A percentile compares a stretch with the other conserved stretches of the same genome.
Conservation (phyloP, 106 monocot species). For the Dioscorea alata region DNA sequence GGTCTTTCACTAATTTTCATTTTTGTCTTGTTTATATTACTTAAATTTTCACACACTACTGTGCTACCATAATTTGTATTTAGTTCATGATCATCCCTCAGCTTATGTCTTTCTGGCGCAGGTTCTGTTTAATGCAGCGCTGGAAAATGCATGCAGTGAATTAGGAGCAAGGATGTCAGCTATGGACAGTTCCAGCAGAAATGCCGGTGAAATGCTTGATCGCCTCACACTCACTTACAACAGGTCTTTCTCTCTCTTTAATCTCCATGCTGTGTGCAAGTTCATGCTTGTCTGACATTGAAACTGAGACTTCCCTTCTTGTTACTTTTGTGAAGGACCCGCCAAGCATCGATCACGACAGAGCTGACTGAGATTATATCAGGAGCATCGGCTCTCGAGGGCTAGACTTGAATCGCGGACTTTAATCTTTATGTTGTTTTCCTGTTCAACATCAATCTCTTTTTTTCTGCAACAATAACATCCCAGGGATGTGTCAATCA, state of each 20-base stretch:
- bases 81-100: not conserved
- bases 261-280: not conserved
- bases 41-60: not conserved
- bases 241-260: constrained; percentile 47
- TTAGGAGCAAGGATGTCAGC: constrained; percentile 98
- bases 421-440: too few species aligned
- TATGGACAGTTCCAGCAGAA: constrained; percentile 98
- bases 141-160: constrained; percentile 95
- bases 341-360: constrained; percentile 95
- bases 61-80: not conserved
- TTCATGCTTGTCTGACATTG: not conserved
- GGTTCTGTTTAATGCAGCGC: constrained; percentile 76
- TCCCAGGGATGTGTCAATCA: too few species aligned
- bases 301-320: not conserved
- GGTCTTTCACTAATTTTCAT: not conserved
- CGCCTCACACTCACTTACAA: constrained; percentile 91
- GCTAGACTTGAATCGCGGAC: constrained; percentile 14
- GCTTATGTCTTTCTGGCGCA: constrained; percentile 5
- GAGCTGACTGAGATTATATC: constrained; percentile 97
- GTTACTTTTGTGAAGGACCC: constrained; percentile 47
- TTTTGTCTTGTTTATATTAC: not conserved
- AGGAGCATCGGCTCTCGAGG: constrained; percentile 91
- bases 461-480: too few species aligned
- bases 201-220: constrained; percentile 98
- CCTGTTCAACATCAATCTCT: too few species aligned